phyloP scores from a whole-genome alignment of 495 filamentous ascomycete genomes.

The Podospora pseudopauciseta region DNA sequence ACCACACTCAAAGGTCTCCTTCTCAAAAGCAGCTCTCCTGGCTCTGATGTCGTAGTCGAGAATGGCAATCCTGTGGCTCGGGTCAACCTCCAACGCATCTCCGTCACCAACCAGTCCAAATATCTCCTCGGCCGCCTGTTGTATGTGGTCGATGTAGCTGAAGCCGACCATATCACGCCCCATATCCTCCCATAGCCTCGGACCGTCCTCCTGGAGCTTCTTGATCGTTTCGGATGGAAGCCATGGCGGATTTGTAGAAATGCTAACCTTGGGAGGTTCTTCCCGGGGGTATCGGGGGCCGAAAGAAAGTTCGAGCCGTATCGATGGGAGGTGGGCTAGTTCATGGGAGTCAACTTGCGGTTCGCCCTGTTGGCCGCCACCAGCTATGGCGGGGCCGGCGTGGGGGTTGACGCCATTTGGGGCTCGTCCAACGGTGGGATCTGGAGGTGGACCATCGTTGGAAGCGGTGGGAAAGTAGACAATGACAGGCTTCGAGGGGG shows the following conservation, averaged over 20 bases:
- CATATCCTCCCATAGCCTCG: constrained; percentile 75
- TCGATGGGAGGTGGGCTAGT: constrained; percentile 71
- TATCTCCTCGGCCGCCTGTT: constrained; percentile 69
- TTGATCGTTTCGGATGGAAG: constrained; percentile 55
- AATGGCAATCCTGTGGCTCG: constrained; percentile 65
- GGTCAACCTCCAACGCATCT: constrained; percentile 51
- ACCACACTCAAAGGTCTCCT: constrained; percentile 83
- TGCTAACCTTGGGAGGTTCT: constrained; percentile 59
- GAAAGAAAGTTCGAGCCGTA: constrained; percentile 64
- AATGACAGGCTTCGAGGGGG: constrained; percentile 62
- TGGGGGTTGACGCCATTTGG: constrained; percentile 18
- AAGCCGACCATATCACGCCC: constrained; percentile 75
- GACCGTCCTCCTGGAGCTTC: constrained; percentile 58
- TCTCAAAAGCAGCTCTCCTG: constrained; percentile 69
- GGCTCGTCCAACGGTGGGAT: background rate
- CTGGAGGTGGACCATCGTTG: constrained; percentile 34
- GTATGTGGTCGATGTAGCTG: constrained; percentile 81
- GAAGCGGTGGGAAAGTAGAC: constrained; percentile 62
- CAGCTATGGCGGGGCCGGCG: background rate
- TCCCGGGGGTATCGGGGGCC: constrained; percentile 72
- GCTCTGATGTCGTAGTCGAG: constrained; percentile 75
- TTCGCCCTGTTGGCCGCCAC: background rate
- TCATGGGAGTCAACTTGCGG: constrained; percentile 52
- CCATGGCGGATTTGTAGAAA: constrained; percentile 68
- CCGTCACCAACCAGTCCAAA: constrained; percentile 65